Conservation (phyloP, 2,329 filamentous ascomycete species). For the Colletotrichum lini region DNA sequence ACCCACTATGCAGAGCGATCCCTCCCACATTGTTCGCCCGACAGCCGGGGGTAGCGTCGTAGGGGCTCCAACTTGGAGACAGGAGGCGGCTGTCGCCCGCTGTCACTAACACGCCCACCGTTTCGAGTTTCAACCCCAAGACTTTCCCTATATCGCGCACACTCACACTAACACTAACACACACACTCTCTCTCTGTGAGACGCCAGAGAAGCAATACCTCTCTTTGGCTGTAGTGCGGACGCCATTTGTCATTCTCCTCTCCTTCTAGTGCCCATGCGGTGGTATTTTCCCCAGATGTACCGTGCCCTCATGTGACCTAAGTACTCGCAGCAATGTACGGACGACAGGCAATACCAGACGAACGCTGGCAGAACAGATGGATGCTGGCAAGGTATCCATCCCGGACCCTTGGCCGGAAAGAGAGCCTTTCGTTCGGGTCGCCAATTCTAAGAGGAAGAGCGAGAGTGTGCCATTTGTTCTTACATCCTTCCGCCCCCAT, state of each 20-base stretch:
- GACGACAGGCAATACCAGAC: slow-evolving; percentile 21
- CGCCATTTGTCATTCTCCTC: slow-evolving; percentile 6
- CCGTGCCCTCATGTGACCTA: slow-evolving; percentile 2
- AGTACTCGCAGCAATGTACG: background rate
- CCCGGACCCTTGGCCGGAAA: slow-evolving; percentile 1
- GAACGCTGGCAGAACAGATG: background rate
- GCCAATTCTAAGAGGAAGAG: background rate
- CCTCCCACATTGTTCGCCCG: slow-evolving; percentile 35
- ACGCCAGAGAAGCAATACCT: slow-evolving; percentile 34
- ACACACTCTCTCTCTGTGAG: background rate
- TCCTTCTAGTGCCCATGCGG: background rate
- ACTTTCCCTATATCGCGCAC: background rate
- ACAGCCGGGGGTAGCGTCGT: slow-evolving; percentile 32
- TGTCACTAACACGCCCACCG: slow-evolving; percentile 20
- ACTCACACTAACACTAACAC: too few relatives aligned
- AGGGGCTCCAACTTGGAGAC: slow-evolving; percentile 25
- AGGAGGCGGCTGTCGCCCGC: slow-evolving; percentile 36
- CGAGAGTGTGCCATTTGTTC: slow-evolving; percentile 19
- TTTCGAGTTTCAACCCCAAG: slow-evolving; percentile 16
- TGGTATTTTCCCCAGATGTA: background rate
- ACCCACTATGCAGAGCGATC: slow-evolving; percentile 38
- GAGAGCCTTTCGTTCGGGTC: background rate
- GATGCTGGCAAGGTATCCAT: background rate
- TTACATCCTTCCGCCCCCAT: background rate
- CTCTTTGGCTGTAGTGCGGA: background rate